Evolutionary conservation across 192 early-diverging fungal species (phyloP).

Genomic region (Phlyctochytrium arcticum): DNA sequence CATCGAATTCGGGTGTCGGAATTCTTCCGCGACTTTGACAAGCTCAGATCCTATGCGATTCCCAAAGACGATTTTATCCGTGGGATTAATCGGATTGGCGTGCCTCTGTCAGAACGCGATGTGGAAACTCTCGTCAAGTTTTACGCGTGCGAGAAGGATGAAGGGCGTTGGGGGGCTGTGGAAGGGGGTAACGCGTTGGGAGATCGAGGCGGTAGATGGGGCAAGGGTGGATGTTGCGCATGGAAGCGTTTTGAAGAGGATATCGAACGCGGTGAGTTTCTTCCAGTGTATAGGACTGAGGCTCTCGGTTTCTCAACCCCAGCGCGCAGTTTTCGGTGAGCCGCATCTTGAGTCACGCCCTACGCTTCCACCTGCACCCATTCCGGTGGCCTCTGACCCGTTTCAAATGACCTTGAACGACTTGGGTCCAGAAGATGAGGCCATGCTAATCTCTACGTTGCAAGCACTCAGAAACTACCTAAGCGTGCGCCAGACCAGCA

Average conservation of each 20-base stretch:
- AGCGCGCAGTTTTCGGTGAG: conserved; percentile 43
- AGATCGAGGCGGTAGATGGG: too few species aligned
- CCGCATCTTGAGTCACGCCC: conserved; percentile 40
- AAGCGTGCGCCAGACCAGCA: conserved; percentile 36
- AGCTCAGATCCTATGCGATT: conserved; percentile 47
- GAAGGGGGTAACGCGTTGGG: too few species aligned
- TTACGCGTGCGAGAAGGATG: conserved; percentile 31
- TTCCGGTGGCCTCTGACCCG: conserved; percentile 19
- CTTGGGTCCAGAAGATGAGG: conserved; percentile 30
- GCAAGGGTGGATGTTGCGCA: background rate
- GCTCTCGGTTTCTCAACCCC: background rate
- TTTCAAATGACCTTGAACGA: conserved; percentile 17
- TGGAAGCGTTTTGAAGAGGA: conserved; percentile 51
- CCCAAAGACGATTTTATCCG: conserved; percentile 48
- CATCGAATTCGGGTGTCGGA: conserved; percentile 50
- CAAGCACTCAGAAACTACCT: conserved; percentile 37
- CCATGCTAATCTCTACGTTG: conserved; percentile 24
- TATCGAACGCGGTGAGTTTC: conserved; percentile 39
- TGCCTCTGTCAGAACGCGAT: conserved; percentile 35
- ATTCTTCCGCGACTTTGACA: conserved; percentile 57
- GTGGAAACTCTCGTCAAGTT: conserved; percentile 33
- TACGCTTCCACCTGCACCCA: conserved; percentile 18
- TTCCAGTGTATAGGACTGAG: background rate
- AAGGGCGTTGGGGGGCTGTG: too few species aligned
- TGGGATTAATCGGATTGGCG: conserved; percentile 45